phyloP scores from a whole-genome alignment of 202 grass and related monocot species.

The Eragrostis tef region DNA sequence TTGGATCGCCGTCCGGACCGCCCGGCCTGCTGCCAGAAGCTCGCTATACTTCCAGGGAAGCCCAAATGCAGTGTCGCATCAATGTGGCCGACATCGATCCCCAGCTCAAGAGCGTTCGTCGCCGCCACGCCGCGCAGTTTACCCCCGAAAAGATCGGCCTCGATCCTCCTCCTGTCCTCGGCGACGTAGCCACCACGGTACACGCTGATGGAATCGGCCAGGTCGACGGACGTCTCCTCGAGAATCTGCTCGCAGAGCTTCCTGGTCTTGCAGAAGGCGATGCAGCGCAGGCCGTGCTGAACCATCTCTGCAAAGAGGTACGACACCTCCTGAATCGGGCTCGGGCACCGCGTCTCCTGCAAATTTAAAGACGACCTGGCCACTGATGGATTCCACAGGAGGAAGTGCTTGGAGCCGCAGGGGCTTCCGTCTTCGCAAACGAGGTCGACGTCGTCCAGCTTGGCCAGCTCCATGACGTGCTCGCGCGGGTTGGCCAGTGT shows the following conservation, averaged over 20 bases:
- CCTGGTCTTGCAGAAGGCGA: slow-evolving; percentile 82
- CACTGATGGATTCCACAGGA: slow-evolving; percentile 63
- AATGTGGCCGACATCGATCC: slow-evolving; percentile 59
- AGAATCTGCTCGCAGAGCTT: slow-evolving; percentile 64
- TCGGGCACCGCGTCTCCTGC: neutral
- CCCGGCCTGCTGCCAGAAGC: slow-evolving; percentile 43
- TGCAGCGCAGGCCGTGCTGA: slow-evolving; percentile 76
- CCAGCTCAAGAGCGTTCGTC: slow-evolving; percentile 62
- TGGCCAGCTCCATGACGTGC: slow-evolving; percentile 67
- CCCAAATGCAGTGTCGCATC: slow-evolving; percentile 67
- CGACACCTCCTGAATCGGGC: slow-evolving; percentile 57
- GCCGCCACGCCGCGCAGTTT: slow-evolving; percentile 54
- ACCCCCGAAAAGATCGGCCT: slow-evolving; percentile 53
- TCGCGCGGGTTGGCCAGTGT: slow-evolving; percentile 66
- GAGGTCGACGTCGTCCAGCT: slow-evolving; percentile 52
- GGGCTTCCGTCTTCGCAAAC: slow-evolving; percentile 64
- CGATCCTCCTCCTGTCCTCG: slow-evolving; percentile 53
- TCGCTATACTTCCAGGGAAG: slow-evolving; percentile 35
- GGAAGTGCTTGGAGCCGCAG: slow-evolving; percentile 60
- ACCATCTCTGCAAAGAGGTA: slow-evolving; percentile 76
- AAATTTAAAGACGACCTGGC: neutral
- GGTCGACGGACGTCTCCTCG: neutral
- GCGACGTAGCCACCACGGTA: slow-evolving; percentile 40
- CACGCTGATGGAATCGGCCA: neutral
- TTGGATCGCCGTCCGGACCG: slow-evolving; percentile 66